Conservation (phyloP, 2,329 filamentous ascomycete genomes). For the Dactylella cylindrospora region DNA sequence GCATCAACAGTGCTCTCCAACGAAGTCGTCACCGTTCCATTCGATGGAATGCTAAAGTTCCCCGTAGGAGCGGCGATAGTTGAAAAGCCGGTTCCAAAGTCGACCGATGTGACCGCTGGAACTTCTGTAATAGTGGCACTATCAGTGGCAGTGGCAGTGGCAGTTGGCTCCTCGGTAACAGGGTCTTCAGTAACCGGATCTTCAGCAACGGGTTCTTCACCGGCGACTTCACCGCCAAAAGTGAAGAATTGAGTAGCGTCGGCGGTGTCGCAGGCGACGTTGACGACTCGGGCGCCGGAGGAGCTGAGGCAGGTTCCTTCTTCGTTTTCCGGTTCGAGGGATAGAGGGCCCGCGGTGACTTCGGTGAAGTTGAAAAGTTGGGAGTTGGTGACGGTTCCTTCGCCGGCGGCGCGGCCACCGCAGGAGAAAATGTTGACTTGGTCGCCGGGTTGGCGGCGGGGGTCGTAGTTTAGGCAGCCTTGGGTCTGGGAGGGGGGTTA, state of each 20-base stretch:
- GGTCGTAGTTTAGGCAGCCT: slow-evolving; percentile 63
- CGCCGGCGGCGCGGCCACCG: slow-evolving; percentile 61
- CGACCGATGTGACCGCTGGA: slow-evolving; percentile 2
- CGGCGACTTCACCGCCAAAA: slow-evolving; percentile 45
- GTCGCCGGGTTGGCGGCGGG: slow-evolving; percentile 57
- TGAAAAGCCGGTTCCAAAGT: slow-evolving; percentile 5
- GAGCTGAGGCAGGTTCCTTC: slow-evolving; percentile 57
- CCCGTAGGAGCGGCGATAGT: slow-evolving; percentile 16
- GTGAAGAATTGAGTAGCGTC: slow-evolving; percentile 56
- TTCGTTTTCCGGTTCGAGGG: slow-evolving; percentile 57
- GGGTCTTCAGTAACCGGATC: slow-evolving; percentile 5
- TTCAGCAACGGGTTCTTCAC: background rate
- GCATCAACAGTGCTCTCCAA: background rate
- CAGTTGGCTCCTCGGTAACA: background rate
- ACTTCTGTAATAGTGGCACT: background rate
- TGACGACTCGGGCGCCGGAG: slow-evolving; percentile 54
- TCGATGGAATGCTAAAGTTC: background rate
- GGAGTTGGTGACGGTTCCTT: slow-evolving; percentile 57
- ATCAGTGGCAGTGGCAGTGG: background rate
- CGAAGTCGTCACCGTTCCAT: background rate
- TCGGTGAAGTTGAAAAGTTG: slow-evolving; percentile 59
- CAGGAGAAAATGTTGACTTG: slow-evolving; percentile 63
- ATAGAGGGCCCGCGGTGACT: slow-evolving; percentile 52
- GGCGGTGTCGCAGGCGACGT: slow-evolving; percentile 54
- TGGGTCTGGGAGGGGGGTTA: slow-evolving; percentile 54